Conservation (phyloP, 2,329 filamentous ascomycete species). For the Cryphonectria parasitica region DNA sequence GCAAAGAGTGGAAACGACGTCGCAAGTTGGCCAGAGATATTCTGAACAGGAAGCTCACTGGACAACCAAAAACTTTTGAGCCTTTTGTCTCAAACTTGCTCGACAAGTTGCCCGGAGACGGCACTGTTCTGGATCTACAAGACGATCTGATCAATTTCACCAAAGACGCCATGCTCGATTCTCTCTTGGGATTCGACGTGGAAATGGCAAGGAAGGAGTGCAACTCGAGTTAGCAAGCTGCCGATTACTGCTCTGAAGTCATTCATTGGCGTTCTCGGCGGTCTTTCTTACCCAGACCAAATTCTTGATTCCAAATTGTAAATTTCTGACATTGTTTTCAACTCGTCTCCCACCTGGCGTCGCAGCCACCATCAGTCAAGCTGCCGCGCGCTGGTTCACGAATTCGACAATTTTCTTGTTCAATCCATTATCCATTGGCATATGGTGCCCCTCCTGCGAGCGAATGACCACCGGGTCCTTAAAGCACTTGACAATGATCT, state of each 20-base stretch:
- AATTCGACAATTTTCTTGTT: constrained; percentile 17
- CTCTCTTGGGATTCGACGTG: not conserved
- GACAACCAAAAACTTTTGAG: not conserved
- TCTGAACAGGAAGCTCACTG: not conserved
- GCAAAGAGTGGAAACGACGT: not conserved
- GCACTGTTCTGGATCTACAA: not conserved
- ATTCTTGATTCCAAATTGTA: not conserved
- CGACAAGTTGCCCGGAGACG: not conserved
- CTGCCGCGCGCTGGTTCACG: constrained; percentile 2
- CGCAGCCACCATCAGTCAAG: not conserved
- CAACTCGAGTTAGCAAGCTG: not conserved
- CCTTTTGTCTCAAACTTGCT: not conserved
- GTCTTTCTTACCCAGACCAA: not conserved
- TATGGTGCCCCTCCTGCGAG: constrained; percentile 22
- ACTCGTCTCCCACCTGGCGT: no score
- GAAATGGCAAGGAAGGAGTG: not conserved
- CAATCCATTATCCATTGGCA: constrained; percentile 20
- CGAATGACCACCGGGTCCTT: constrained; percentile 22
- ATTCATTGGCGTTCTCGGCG: not conserved
- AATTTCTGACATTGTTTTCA: not conserved
- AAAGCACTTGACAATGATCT: constrained; percentile 21
- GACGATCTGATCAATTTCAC: not conserved
- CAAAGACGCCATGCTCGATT: not conserved
- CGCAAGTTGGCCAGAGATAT: not conserved
- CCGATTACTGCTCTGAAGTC: not conserved